Base-by-base conservation (phyloP, 208 protist species). In the Leishmania turanica region DNA sequence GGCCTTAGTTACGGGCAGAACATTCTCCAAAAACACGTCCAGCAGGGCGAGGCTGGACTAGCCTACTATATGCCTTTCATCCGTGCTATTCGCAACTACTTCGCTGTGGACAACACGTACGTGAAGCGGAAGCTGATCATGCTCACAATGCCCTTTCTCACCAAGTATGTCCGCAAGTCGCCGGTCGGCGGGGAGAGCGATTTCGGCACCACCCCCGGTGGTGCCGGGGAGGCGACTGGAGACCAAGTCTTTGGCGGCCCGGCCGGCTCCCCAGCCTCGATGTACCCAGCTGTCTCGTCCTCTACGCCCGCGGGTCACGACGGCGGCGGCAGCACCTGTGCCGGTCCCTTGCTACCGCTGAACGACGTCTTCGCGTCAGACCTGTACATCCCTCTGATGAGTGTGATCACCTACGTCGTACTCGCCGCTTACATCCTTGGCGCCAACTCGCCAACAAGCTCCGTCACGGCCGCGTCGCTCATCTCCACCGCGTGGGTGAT, bases 341-440 rank as follows among this genome's bases (percentile, higher is more conserved):
- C 78, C 34, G 54, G 53, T n/a, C 53, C 68, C 6, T 31, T 85
- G 37, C 83, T 92, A 17, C 94, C 92, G 6, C 80, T 84, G 34
- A 74, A 95, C 71, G 88, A 96, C 75, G 74, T 84, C 58, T 90
- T 89, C 75, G 88, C 87, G 4, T 89, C 88, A 68, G 94, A 97
- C 74, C 87, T 97, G 7, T 97, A 97, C 90, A 90, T 97, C 53
- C 94, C 94, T 19, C 81, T 96, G 34, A 97, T 97, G 94, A 92
- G 85, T 19, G 79, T 87, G 65, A 89, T 95, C 58, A 96, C 94
- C 9, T 96, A 97, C 80, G 78, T 96, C 17, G 90, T 94, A 17
- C 83, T 97, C 34, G 91, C 85, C 42, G 92, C 89, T 64, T 90
- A 93, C 75, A 60, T 94, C 9, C 78, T 86, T 79, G 92, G 92